Evolutionary conservation across 176 grass and related monocot species (phyloP), one percentile per base, ranked within the genome.

Genomic region (Phoenix roebelenii): DNA sequence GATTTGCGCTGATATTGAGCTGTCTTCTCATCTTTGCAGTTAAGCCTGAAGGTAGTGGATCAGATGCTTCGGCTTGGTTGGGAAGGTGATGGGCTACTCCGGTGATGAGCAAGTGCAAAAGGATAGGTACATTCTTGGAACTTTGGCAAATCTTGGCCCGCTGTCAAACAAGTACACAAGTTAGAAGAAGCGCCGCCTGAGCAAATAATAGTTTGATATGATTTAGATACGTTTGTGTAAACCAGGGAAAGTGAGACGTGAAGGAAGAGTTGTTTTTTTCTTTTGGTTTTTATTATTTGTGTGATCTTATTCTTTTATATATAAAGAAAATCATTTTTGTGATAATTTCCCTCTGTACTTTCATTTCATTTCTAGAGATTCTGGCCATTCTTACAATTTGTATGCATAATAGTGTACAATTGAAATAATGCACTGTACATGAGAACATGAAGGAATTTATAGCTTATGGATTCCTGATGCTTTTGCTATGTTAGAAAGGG

Each of bases 31-130:
- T 44, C 35, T 44, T 12, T 44, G 60, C 81, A 98, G 93, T 76
- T 98, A 76, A 98, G 87, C 70, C 77, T 92, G 70, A 98, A 92
- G 87, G 93, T 92, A 48, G 93, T 92, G 59, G 93, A 98, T 83
- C 93, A 98, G 65, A 98, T 98, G 93, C 84, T 98, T 52, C 88
- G 93, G 52, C 93, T 98, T 81, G 93, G 93, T 58, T 98, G 93
- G 87, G 93, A 98, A 83, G 87, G 93, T 59, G 93, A 91, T 60
- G 92, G 93, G 15, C 77, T 98, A 51, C 93, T 92, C 69, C 76
- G 77, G 67, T 83, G 79, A 76, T 81, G 76, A 89, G 28, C 18
- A 7, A 26, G 18, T 16, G 5, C 20, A 39, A 44, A 44, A 12
- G 1, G 35, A 3, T 44, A 1, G 3, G 32, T 39, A 16, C 51